Base-by-base conservation (phyloP, 2,329 filamentous ascomycete species). In the Neocucurbitaria cava region DNA sequence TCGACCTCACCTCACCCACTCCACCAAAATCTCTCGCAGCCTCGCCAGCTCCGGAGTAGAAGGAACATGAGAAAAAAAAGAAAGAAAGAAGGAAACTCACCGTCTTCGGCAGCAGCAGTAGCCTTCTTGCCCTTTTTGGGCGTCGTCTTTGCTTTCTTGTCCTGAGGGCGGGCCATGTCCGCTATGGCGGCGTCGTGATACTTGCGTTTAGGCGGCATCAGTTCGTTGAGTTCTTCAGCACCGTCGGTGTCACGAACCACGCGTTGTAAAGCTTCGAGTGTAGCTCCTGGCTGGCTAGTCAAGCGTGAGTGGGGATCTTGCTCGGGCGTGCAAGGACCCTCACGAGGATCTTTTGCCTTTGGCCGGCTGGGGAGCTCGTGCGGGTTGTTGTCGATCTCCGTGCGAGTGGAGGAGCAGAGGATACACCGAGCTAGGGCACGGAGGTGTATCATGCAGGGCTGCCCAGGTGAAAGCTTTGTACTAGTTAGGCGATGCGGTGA, bases 131-230 rank as follows among this genome's bases (percentile, higher is more conserved):
- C 21, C 40, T 45, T 59, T 13, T 43, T 59, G 23, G n/a, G n/a
- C n/a, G 28, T 26, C 26, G 44, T 17, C 31, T 46, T 57, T 0
- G 49, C 20, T 21, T 46, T 57, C 46, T 54, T 57, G 15, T 39
- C 54, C n/a, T n/a, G n/a, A 2, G 49, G 28, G 39, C 40, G 45
- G 10, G 38, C 44, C 38, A 40, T 46, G 8, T 40, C 28, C 15
- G 33, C 50, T n/a, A n/a, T n/a, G 11, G 35, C 31, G 5, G 36
- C 26, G 4, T 49, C 54, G 6, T 46, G 36, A 15, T 23, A 47
- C 39, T 60, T 60, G 36, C 57, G 57, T 43, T 60, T 60, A 24
- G 57, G 57, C 38, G 46, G 40, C 57, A 60, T 60, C 20, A 23
- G 40, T 30, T 9, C 36, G 28, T n/a, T 28, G 15, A 24, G 9